A percentile compares a stretch with the other conserved stretches of the same genome.
These are phyloP conservation scores for Nicotiana otophora DNA, from an alignment of 257 asterid species.

Conservation along the genomic window DNA sequence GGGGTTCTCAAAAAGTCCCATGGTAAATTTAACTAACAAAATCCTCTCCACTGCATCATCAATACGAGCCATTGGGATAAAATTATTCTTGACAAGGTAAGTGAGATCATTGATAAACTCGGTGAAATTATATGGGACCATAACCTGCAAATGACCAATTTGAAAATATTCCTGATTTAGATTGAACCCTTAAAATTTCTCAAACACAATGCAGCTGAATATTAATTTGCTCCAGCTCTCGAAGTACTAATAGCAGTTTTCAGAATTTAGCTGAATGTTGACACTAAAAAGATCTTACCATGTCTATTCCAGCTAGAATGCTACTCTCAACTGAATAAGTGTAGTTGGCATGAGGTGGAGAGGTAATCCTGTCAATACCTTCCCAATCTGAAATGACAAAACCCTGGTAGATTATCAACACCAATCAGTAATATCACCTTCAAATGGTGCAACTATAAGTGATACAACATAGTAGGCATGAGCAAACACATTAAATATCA, in stretches of 20 bases:
- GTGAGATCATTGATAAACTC: slow-evolving; percentile 76
- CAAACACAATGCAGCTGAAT: neutral
- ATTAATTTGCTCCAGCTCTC: neutral
- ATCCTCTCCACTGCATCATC: slow-evolving; percentile 84
- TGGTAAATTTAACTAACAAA: slow-evolving; percentile 64
- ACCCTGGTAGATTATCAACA: slow-evolving; percentile 46
- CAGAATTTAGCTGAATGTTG: neutral
- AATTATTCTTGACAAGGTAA: slow-evolving; percentile 54
- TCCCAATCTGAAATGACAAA: slow-evolving; percentile 89
- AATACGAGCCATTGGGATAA: slow-evolving; percentile 60
- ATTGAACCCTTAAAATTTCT: neutral
- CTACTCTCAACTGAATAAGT: slow-evolving; percentile 71
- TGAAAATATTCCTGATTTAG: neutral
- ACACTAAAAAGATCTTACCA: slow-evolving; percentile 34
- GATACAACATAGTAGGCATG: neutral
- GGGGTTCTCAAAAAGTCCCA: slow-evolving; percentile 88
- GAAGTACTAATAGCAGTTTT: neutral
- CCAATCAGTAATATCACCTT: slow-evolving; percentile 2
- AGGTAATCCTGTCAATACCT: slow-evolving; percentile 73
- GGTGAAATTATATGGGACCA: slow-evolving; percentile 66
- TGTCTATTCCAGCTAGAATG: slow-evolving; percentile 78
- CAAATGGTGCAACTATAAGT: neutral
- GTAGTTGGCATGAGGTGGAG: slow-evolving; percentile 73
- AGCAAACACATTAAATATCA: neutral
- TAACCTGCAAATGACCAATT: slow-evolving; percentile 46